Base-by-base conservation (phyloP, 2,329 filamentous ascomycete species). In the Monosporascus sp. region DNA sequence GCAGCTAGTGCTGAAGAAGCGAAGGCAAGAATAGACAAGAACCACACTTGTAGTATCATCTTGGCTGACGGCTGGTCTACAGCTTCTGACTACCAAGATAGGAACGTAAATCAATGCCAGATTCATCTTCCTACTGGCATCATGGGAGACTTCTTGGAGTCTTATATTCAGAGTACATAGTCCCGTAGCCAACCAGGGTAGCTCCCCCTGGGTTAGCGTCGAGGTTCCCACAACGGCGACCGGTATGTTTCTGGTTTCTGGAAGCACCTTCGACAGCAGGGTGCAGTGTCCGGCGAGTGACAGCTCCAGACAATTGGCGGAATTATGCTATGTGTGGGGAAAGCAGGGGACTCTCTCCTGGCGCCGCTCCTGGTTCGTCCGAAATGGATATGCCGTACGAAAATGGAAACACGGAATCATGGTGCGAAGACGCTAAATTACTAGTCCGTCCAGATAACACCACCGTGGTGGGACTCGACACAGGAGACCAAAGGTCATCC, bases 1-100 rank as follows among this genome's bases (percentile, higher is more conserved):
- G 66, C 68, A 22, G 65, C 65, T 47, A 61, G 58, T 34, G 58
- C 65, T 40, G 63, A 64, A 24, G 64, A 65, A 36, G 59, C 55
- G 54, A 67, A 66, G 27, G 56, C 48, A 19, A 62, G 52, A 5
- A 60, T 48, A 7, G 61, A 60, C 17, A 66, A 44, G 43, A 65
- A 52, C 22, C 65, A 46, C 22, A 59, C 51, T 46, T 58, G 59
- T 17, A 66, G 54, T 51, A 66, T 48, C 63, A 64, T 65, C 54
- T 47, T 62, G 49, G 41, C 22, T n/a, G 27, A n/a, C 19, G 37
- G 37, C 44, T 20, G 37, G 41, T 47, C 16, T 41, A 47, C 46
- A 34, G 45, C 27, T 48, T 43, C 19, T 49, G 16, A 47, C 19
- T 45, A 5, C 16, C 9, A 11, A 27, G 5, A 20, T 6, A 6